phyloP scores from a whole-genome alignment of 1,139 yeast genomes.

The Meyerozyma smithsonii region DNA sequence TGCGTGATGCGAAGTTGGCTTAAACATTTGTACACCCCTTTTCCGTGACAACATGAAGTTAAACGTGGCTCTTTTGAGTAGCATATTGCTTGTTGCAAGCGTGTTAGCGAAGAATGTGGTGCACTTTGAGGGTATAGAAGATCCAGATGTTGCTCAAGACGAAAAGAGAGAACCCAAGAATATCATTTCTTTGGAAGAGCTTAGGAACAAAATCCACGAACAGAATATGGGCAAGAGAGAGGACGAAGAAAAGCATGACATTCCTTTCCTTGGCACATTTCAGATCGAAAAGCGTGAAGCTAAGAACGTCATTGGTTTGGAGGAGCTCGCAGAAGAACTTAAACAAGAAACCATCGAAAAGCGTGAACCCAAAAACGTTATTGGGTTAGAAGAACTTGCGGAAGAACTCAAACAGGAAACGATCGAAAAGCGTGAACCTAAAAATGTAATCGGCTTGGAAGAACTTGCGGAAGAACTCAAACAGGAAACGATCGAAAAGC shows the following conservation, averaged over 20 bases:
- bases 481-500: constrained; percentile 9
- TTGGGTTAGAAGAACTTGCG: too few relatives aligned
- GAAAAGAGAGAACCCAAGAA: constrained; percentile 7
- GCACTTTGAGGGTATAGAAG: background rate
- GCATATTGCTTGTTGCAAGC: background rate
- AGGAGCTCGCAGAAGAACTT: too few relatives aligned
- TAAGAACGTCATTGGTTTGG: too few relatives aligned
- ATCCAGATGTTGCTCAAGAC: background rate
- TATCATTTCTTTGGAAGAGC: constrained; percentile 8
- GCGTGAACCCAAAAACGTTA: too few relatives aligned
- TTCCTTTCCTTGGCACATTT: too few relatives aligned
- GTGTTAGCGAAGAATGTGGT: background rate
- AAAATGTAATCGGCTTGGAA: constrained; percentile 16
- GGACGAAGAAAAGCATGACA: too few relatives aligned
- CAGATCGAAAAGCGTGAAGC: too few relatives aligned
- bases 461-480: constrained; percentile 16
- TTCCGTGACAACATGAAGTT: background rate
- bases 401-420: too few relatives aligned
- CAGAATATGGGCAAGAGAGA: too few relatives aligned
- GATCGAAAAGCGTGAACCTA: constrained; percentile 11
- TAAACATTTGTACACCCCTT: background rate
- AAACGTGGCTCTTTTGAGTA: background rate
- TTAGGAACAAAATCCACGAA: constrained; percentile 6
- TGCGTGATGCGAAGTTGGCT: background rate
- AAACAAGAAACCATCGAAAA: too few relatives aligned